phyloP scores from a whole-genome alignment of 2,329 filamentous ascomycete genomes.

The Lasiodiplodia citricola region DNA sequence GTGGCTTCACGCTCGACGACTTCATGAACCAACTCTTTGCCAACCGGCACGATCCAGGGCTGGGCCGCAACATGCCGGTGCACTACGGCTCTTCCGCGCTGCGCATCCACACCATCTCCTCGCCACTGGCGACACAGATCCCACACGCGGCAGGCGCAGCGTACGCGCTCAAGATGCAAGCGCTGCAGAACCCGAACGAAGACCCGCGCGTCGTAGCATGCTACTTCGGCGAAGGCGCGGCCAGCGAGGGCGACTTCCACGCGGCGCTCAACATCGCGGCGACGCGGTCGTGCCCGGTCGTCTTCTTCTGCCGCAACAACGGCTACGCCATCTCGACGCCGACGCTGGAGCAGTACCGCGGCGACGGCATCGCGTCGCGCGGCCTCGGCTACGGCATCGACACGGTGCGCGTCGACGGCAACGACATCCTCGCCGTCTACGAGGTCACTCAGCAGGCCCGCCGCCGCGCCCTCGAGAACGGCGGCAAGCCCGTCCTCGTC shows the following conservation, averaged over 20 bases:
- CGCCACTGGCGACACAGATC: constrained; percentile 84
- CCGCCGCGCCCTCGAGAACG: constrained; percentile 76
- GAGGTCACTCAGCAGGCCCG: constrained; percentile 80
- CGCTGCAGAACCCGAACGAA: constrained; percentile 69
- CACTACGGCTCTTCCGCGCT: constrained; percentile 87
- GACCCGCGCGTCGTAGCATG: constrained; percentile 70
- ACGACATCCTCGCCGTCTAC: constrained; percentile 87
- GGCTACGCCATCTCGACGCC: constrained; percentile 91
- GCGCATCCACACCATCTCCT: constrained; percentile 90
- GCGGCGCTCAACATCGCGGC: constrained; percentile 90
- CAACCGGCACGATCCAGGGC: constrained; percentile 78
- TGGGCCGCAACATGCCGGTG: constrained; percentile 94
- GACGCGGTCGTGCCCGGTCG: constrained; percentile 81
- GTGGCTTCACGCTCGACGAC: constrained; percentile 83
- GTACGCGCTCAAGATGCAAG: constrained; percentile 84
- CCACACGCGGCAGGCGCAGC: constrained; percentile 87
- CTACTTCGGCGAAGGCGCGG: constrained; percentile 91
- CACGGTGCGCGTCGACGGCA: constrained; percentile 90
- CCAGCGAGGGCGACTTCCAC: constrained; percentile 91
- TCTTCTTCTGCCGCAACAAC: constrained; percentile 93
- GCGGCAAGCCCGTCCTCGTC: constrained; percentile 82
- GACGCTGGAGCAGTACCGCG: constrained; percentile 87
- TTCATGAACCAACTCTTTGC: constrained; percentile 97
- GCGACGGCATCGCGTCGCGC: constrained; percentile 86
- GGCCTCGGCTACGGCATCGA: constrained; percentile 93